Percentiles rank a stretch among this genome's conserved stretches.
phyloP scores from a whole-genome alignment of 768 basidiomycete species.

The Agaricus sinodeliciosus region DNA sequence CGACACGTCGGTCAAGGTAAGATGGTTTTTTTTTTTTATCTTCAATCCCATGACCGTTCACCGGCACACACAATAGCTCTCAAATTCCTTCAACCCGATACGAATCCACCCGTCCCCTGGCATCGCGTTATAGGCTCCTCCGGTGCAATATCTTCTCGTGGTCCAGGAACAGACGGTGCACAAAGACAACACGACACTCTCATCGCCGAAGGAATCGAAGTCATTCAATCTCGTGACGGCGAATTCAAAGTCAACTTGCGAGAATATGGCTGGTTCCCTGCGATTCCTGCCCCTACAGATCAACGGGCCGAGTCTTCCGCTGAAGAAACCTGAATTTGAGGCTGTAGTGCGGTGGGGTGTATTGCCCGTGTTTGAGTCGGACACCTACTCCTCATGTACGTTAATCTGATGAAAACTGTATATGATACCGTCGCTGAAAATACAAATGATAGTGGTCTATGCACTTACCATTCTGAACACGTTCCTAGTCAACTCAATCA shows the following conservation, averaged over 20 bases:
- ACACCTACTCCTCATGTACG: not conserved
- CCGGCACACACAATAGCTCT: slow-evolving; percentile 45
- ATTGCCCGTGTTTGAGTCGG: not conserved
- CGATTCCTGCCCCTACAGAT: not conserved
- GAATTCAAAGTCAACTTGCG: slow-evolving; percentile 53
- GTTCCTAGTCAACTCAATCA: not conserved
- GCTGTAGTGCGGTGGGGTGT: not conserved
- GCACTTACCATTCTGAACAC: not conserved
- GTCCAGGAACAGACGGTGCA: slow-evolving; percentile 77
- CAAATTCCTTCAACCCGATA: slow-evolving; percentile 58
- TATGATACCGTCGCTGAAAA: not conserved
- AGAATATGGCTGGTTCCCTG: slow-evolving; percentile 66
- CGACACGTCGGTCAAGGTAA: slow-evolving; percentile 83
- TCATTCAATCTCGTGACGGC: slow-evolving; percentile 47
- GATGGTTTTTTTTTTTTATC: too few species aligned
- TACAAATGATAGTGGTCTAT: not conserved
- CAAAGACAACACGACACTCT: slow-evolving; percentile 69
- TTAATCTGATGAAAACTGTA: not conserved
- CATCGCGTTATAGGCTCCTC: slow-evolving; percentile 68
- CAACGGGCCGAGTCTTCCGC: slow-evolving; percentile 3
- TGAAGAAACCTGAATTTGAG: not conserved
- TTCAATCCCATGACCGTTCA: slow-evolving; percentile 7
- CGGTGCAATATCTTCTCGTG: slow-evolving; percentile 75
- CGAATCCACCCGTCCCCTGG: slow-evolving; percentile 72
- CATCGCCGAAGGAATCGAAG: slow-evolving; percentile 78